These are phyloP conservation scores for Gracilaria caudata DNA, from an alignment of 23 red algal genomes.

Conservation along the genomic window DNA sequence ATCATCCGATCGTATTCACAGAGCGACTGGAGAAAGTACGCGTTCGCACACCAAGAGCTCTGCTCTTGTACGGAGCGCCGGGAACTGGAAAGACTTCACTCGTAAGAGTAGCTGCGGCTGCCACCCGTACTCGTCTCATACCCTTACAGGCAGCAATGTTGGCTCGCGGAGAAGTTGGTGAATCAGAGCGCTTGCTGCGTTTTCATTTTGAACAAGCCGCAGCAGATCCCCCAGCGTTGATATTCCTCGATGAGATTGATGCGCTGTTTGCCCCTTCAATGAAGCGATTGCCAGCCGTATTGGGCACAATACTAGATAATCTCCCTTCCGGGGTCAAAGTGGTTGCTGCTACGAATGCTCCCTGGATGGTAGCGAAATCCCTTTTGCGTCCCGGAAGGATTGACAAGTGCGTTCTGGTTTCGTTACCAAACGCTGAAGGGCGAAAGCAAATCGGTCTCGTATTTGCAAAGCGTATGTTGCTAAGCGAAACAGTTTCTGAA, in stretches of 20 bases:
- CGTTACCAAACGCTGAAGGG: slow-evolving; percentile 53
- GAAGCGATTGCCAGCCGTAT: slow-evolving; percentile 78
- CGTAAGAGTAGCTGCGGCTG: slow-evolving; percentile 73
- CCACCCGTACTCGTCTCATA: slow-evolving; percentile 72
- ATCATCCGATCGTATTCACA: background rate
- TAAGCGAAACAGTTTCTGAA: background rate
- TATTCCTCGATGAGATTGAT: slow-evolving; percentile 99
- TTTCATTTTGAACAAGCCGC: slow-evolving; percentile 81
- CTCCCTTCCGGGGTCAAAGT: slow-evolving; percentile 87
- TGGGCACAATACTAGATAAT: slow-evolving; percentile 79
- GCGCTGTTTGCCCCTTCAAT: slow-evolving; percentile 69
- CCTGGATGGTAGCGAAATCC: slow-evolving; percentile 79
- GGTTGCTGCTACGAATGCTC: slow-evolving; percentile 90
- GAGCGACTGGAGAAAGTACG: slow-evolving; percentile 41
- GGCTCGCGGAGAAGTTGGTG: slow-evolving; percentile 92
- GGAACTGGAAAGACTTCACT: slow-evolving; percentile 98
- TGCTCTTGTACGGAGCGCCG: slow-evolving; percentile 92
- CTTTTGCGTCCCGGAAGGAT: slow-evolving; percentile 96
- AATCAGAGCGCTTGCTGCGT: slow-evolving; percentile 82
- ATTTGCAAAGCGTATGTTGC: slow-evolving; percentile 23
- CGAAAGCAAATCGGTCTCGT: slow-evolving; percentile 35
- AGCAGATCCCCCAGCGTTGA: slow-evolving; percentile 61
- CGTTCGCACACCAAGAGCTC: slow-evolving; percentile 73
- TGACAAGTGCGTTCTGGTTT: slow-evolving; percentile 87
- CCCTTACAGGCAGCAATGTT: slow-evolving; percentile 78